Base-by-base conservation (phyloP, 1,284 basidiomycete species). In the Moesziomyces sp. region DNA sequence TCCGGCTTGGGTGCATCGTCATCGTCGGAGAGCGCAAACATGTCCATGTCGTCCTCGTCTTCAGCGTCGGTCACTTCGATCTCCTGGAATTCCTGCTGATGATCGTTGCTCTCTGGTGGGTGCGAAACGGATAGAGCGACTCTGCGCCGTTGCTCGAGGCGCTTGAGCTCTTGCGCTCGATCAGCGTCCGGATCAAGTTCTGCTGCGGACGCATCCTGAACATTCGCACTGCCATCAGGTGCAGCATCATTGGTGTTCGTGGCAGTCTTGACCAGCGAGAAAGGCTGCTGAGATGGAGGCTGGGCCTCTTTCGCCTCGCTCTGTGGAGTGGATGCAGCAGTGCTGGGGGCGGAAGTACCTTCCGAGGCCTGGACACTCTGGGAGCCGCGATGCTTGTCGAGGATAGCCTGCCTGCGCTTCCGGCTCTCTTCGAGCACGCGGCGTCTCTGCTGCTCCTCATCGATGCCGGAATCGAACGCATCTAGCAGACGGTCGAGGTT, bases 31-130 rank as follows among this genome's bases (percentile, higher is more conserved):
- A 83, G 48, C 38, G 78, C 69, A 59, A 83, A 83, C 80, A 83
- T 83, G 58, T 83, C 82, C 74, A 83, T 77, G 48, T 83, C 82
- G 18, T 76, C 78, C 14, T 80, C 62, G 6, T 77, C 71, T 46
- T 81, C 78, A 0, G 80, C 72, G 19, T 81, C 80, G 8, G 80
- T 79, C n/a, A 82, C 78, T 40, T 81, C 72, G 1, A 82, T 53
- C 59, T 82, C 78, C 40, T 78, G 72, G 34, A 67, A 82, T 44
- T 80, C 78, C 43, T 74, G 68, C 18, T n/a, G n/a, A n/a, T 76
- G 66, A 0, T 34, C 30, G 30, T 13, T 64, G 58, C 23, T 49
- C 54, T 34, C 45, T 52, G n/a, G 23, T 30, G n/a, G 35, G 19
- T 24, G 24, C 24, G 24, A 3, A 26, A 26, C 24, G 5, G 30